Percentiles rank a stretch among this genome's conserved stretches.
phyloP scores from a whole-genome alignment of 371 early-diverging fungal genomes.

The Mycotypha africana region DNA sequence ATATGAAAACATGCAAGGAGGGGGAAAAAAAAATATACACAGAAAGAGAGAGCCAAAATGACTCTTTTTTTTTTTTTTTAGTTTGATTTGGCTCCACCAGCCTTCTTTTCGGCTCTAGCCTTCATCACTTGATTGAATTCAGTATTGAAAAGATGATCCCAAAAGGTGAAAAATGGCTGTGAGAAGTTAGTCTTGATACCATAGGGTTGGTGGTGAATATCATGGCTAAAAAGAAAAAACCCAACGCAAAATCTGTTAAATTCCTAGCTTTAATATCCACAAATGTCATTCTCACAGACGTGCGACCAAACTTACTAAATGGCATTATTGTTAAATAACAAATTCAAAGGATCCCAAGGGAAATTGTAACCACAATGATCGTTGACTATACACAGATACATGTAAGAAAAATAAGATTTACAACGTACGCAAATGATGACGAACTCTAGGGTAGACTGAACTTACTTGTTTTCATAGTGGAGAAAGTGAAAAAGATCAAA shows the following conservation, averaged over 20 bases:
- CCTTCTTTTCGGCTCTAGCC: constrained; percentile 13
- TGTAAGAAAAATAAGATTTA: neutral
- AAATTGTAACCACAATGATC: constrained; percentile 75
- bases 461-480: constrained; percentile 65
- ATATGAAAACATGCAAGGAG: no score
- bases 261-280: no score
- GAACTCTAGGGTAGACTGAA: no score
- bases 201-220: constrained; percentile 54
- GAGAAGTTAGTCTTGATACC: constrained; percentile 56
- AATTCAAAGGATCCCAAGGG: constrained; percentile 63
- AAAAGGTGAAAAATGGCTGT: constrained; percentile 69
- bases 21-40: no score
- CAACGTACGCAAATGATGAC: neutral
- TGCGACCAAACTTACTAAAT: constrained; percentile 60
- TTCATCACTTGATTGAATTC: constrained; percentile 26
- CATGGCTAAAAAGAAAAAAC: constrained; percentile 30
- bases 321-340: constrained; percentile 60
- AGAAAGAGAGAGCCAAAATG: no score
- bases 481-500: constrained; percentile 60
- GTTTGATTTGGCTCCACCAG: constrained; percentile 1
- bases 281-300: no score
- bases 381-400: constrained; percentile 40
- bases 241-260: no score
- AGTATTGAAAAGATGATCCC: constrained; percentile 61
- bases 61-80: no score